phyloP scores from a whole-genome alignment of 768 basidiomycete species.

The Calocybe indica region DNA sequence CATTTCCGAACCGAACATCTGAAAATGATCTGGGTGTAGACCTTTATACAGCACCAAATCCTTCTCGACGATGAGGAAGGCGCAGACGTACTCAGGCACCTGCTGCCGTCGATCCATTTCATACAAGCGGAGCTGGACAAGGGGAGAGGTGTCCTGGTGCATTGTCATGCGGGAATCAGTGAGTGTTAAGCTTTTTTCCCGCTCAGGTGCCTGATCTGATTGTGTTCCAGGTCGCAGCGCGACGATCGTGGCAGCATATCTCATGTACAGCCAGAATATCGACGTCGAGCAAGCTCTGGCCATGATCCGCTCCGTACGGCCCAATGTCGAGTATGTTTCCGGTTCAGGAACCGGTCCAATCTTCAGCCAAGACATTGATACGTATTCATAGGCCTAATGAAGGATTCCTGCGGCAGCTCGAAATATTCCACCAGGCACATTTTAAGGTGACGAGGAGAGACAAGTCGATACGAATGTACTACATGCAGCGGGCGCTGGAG shows the following conservation, averaged over 20 bases:
- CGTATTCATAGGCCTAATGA: conserved; percentile 65
- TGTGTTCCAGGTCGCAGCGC: conserved; percentile 64
- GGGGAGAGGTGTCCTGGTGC: conserved; percentile 74
- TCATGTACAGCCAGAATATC: conserved; percentile 68
- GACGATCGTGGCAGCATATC: conserved; percentile 81
- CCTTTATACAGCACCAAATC: conserved; percentile 75
- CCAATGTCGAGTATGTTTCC: conserved; percentile 52
- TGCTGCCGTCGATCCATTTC: conserved; percentile 77
- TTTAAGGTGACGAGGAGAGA: conserved; percentile 63
- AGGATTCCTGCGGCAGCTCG: conserved; percentile 76
- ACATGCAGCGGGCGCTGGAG: conserved; percentile 68
- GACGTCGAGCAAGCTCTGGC: conserved; percentile 60
- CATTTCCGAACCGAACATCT: too few relatives aligned
- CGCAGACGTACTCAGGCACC: conserved; percentile 72
- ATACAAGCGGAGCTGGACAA: conserved; percentile 76
- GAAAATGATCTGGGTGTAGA: conserved; percentile 34
- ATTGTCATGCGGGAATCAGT: conserved; percentile 91
- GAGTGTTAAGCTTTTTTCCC: conserved; percentile 23
- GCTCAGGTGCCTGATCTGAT: conserved; percentile 2
- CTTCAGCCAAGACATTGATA: not conserved
- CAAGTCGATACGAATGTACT: conserved; percentile 74
- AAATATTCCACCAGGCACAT: conserved; percentile 68
- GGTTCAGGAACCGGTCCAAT: not conserved
- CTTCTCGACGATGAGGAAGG: conserved; percentile 71
- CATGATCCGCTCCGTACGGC: conserved; percentile 60